A percentile compares a stretch with the other conserved stretches of the same genome.
phyloP scores from a whole-genome alignment of 257 asterid species.

The Linaria vulgaris region DNA sequence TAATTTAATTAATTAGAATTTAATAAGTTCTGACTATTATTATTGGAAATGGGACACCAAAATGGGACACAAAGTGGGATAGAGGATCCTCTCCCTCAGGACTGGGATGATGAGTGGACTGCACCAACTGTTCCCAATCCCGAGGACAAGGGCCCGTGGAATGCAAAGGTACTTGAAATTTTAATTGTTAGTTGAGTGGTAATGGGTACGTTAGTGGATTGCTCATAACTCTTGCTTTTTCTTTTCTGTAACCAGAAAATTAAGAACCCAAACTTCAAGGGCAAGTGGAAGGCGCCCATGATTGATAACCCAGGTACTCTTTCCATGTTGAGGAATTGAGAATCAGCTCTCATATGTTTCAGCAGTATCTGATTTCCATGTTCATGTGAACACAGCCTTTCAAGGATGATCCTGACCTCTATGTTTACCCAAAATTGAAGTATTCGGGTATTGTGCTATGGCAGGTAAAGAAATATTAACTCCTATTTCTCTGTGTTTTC shows the following conservation, averaged over 20 bases:
- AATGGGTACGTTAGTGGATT: slow-evolving; percentile 10
- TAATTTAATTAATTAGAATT: too few relatives aligned
- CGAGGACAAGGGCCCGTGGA: slow-evolving; percentile 92
- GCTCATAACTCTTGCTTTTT: not conserved
- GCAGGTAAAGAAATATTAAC: slow-evolving; percentile 92
- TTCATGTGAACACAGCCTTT: slow-evolving; percentile 55
- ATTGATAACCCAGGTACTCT: slow-evolving; percentile 80
- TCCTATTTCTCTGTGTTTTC: too few relatives aligned
- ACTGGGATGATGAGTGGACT: slow-evolving; percentile 99
- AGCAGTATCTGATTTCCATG: not conserved
- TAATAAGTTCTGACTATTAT: too few relatives aligned
- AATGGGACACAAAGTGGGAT: too few relatives aligned
- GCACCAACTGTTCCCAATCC: slow-evolving; percentile 93
- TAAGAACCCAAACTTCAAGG: slow-evolving; percentile 88
- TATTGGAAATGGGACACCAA: too few relatives aligned
- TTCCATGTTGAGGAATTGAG: slow-evolving; percentile 5
- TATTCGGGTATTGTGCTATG: slow-evolving; percentile 95
- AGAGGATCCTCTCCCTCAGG: too few relatives aligned
- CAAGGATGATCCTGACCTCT: slow-evolving; percentile 89
- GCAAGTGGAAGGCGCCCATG: slow-evolving; percentile 91
- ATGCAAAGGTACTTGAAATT: slow-evolving; percentile 56
- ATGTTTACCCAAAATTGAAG: slow-evolving; percentile 90
- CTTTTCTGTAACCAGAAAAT: slow-evolving; percentile 49
- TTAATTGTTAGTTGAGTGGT: not conserved
- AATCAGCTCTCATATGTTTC: not conserved